Base-by-base conservation (phyloP, 495 filamentous ascomycete species). In the Penicillium coffeae region DNA sequence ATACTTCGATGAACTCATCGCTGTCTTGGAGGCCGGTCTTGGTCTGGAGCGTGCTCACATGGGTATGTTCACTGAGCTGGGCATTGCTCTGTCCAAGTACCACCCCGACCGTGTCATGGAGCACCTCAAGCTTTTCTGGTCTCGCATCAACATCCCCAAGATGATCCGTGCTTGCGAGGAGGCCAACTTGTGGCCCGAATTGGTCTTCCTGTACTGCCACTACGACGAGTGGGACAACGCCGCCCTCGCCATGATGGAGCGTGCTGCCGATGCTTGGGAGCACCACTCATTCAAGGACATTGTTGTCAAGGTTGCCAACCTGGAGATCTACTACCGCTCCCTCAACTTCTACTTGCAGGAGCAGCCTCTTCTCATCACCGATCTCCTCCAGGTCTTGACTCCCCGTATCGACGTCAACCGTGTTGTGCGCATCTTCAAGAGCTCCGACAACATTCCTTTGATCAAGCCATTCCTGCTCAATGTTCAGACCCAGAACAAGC, bases 281-380 rank as follows among this genome's bases (percentile, higher is more conserved):
- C 94, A 99, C 73, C 93, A 97, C 70, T 94, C 92, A 21, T 97
- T 99, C 85, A 97, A 97, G 81, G 94, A 97, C 67, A 96, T 96
- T 51, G 79, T 96, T 48, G 84, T 95, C 73, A 97, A 97, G 81
- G 92, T 96, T 51, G 89, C 93, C 58, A 99, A 99, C 72, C 69
- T 97, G 61, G 94, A 99, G 70, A 97, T 99, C 65, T 97, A 96
- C 73, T 99, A 99, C 77, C 88, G 91, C 25, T 87, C 90, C 21
- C 80, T 99, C 55, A 96, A 91, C 78, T 97, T 96, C 76, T 99
- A 99, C 72, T 81, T 96, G 32, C 87, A 96, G 70, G 89, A 97
- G 65, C 94, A 97, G 66, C 94, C 94, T 35, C 84, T 90, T 13
- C 83, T 99, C 22, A 74, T 99, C 47, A 99, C 94, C 32, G 94